Percentiles rank a stretch among this genome's conserved stretches.
Evolutionary conservation across 2,329 filamentous ascomycete genomes (phyloP).

Genomic region (Diaporthe ilicicola): DNA sequence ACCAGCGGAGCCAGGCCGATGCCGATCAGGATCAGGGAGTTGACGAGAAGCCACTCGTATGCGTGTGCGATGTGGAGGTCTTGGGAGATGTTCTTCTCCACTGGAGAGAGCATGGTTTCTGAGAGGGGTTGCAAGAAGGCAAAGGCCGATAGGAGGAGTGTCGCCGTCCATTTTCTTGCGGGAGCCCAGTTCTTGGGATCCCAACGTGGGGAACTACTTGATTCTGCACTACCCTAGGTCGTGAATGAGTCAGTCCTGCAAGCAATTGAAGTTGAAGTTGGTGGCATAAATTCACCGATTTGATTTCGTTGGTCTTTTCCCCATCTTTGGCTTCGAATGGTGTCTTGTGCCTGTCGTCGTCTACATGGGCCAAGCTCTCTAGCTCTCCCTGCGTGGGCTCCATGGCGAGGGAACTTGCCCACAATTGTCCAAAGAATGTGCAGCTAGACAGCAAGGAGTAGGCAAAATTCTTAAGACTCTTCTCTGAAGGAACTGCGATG

Average conservation of each 20-base stretch:
- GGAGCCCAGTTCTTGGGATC: constrained; percentile 50
- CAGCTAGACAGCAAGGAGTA: not conserved
- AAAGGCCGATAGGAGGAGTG: constrained; percentile 56
- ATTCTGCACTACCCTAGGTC: not conserved
- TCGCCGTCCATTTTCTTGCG: constrained; percentile 55
- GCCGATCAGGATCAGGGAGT: constrained; percentile 13
- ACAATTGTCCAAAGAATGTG: not conserved
- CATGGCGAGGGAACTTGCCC: not conserved
- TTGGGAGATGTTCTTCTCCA: not conserved
- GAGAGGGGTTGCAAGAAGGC: constrained; percentile 62
- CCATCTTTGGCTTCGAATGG: not conserved
- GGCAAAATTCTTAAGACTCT: not conserved
- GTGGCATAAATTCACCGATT: not conserved
- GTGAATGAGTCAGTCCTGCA: not conserved
- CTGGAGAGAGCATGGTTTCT: constrained; percentile 49
- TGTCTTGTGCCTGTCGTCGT: not conserved
- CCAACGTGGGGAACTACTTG: not conserved
- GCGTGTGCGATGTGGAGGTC: not conserved
- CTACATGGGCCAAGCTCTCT: not conserved
- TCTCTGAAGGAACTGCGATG: fast-evolving
- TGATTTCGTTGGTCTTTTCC: not conserved
- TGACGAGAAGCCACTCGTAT: constrained; percentile 9
- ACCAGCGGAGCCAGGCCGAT: constrained; percentile 44
- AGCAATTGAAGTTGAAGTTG: fast-evolving
- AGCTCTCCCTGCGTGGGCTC: not conserved